A percentile compares a stretch with the other conserved stretches of the same genome.
Evolutionary conservation across 179 eudicot genomes (phyloP).

Genomic region (Patellifolia procumbens): DNA sequence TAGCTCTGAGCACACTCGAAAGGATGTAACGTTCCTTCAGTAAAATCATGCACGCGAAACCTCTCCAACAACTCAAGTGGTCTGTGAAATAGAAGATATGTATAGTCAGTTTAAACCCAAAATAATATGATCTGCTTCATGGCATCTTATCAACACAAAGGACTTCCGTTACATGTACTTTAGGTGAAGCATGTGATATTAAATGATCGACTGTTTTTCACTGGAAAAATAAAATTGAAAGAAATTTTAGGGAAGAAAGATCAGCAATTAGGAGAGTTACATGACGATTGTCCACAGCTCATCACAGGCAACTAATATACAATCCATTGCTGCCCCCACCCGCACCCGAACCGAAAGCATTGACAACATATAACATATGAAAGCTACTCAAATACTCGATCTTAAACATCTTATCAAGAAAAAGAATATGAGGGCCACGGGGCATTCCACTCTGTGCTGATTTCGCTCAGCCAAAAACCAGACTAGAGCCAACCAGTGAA

Average conservation of each 20-base stretch:
- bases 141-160: not conserved
- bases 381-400: not conserved
- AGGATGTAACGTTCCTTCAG: slow-evolving; percentile 81
- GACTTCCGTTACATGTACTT: not conserved
- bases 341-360: too few relatives aligned
- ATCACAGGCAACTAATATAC: not conserved
- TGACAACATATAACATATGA: not conserved
- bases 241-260: not conserved
- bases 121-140: not conserved
- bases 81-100: slow-evolving; percentile 39
- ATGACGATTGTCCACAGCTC: not conserved
- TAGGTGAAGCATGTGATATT: not conserved
- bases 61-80: slow-evolving; percentile 84
- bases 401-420: not conserved
- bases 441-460: not conserved
- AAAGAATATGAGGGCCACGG: not conserved
- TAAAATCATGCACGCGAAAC: slow-evolving; percentile 79
- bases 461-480: not conserved
- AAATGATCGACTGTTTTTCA: too few relatives aligned
- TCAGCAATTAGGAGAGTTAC: not conserved
- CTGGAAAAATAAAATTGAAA: too few relatives aligned
- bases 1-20: slow-evolving; percentile 95
- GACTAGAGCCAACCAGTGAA: not conserved
- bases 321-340: not conserved
- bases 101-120: not conserved